A percentile compares a stretch with the other conserved stretches of the same genome.
Evolutionary conservation across 352 stramenopile genomes (phyloP).

Genomic region (Peronospora farinosa): DNA sequence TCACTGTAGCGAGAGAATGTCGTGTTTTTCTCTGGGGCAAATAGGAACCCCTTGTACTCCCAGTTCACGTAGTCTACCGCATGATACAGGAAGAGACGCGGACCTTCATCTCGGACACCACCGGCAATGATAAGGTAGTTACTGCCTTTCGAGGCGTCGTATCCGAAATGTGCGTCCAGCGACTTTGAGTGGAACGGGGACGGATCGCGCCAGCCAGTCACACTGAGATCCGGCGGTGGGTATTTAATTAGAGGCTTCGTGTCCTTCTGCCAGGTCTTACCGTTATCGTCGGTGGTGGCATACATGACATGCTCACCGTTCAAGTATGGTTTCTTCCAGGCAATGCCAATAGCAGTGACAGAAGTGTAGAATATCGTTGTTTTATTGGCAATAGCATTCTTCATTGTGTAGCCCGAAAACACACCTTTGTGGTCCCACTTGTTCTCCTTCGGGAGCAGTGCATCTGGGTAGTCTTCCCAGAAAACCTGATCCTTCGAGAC

Average conservation of each 20-base stretch:
- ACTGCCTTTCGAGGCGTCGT: constrained; percentile 24
- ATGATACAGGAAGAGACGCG: constrained; percentile 64
- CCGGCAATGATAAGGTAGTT: constrained; percentile 56
- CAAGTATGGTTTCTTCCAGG: constrained; percentile 46
- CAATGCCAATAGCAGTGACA: constrained; percentile 41
- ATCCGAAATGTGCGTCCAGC: constrained; percentile 37
- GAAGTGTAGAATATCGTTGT: constrained; percentile 65
- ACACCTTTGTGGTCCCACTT: constrained; percentile 69
- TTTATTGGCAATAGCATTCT: constrained; percentile 55
- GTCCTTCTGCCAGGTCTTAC: constrained; percentile 59
- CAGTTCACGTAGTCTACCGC: constrained; percentile 53
- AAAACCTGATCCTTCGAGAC: constrained; percentile 66
- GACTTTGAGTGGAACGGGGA: constrained; percentile 53
- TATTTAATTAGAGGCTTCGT: constrained; percentile 40
- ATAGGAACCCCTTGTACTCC: constrained; percentile 59
- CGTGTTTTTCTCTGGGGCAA: constrained; percentile 54
- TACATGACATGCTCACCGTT: constrained; percentile 66
- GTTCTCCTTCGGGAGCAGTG: constrained; percentile 43
- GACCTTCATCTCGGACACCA: constrained; percentile 43
- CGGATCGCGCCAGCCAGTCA: constrained; percentile 63
- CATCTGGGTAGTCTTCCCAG: constrained; percentile 61
- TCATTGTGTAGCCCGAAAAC: constrained; percentile 61
- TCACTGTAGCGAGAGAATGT: constrained; percentile 52
- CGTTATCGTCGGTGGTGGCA: constrained; percentile 48
- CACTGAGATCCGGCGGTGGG: constrained; percentile 41